These are phyloP conservation scores for Eragrostis tef DNA, from an alignment of 202 grass and related monocot species.

Conservation along the genomic window DNA sequence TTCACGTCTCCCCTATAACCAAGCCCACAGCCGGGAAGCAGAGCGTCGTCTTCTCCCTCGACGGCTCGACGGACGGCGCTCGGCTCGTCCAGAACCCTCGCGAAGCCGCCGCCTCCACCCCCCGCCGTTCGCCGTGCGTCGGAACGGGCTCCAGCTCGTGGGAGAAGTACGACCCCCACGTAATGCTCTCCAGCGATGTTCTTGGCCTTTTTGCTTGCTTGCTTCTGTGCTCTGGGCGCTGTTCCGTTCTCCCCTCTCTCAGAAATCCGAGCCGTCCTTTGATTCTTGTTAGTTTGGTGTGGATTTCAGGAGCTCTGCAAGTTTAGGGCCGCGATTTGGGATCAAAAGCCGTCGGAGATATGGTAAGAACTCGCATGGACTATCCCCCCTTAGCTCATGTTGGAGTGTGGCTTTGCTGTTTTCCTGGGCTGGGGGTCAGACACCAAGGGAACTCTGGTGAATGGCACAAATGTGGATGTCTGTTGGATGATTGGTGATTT, in stretches of 20 bases:
- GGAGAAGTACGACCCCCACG: neutral
- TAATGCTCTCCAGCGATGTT: neutral
- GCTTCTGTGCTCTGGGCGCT: neutral
- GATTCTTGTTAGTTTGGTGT: neutral
- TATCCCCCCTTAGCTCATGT: neutral
- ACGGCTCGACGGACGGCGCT: slow-evolving; percentile 16
- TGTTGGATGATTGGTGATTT: neutral
- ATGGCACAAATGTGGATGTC: neutral
- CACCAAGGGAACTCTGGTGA: neutral
- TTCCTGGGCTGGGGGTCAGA: neutral
- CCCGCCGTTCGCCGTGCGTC: neutral
- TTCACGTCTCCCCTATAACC: neutral
- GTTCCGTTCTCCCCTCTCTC: neutral
- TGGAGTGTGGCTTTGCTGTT: neutral
- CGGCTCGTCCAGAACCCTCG: neutral
- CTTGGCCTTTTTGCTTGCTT: neutral
- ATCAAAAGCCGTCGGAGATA: neutral
- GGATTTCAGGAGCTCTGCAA: neutral
- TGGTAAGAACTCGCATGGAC: slow-evolving; percentile 28
- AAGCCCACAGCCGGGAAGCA: neutral
- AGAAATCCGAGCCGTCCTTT: neutral
- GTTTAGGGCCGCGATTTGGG: neutral
- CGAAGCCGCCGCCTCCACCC: neutral
- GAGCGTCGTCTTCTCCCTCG: neutral
- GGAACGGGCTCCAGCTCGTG: neutral